Evolutionary conservation across 345 rosid species (phyloP), one percentile per base, ranked within the genome.

Genomic region (Mallotus nudiflorus): DNA sequence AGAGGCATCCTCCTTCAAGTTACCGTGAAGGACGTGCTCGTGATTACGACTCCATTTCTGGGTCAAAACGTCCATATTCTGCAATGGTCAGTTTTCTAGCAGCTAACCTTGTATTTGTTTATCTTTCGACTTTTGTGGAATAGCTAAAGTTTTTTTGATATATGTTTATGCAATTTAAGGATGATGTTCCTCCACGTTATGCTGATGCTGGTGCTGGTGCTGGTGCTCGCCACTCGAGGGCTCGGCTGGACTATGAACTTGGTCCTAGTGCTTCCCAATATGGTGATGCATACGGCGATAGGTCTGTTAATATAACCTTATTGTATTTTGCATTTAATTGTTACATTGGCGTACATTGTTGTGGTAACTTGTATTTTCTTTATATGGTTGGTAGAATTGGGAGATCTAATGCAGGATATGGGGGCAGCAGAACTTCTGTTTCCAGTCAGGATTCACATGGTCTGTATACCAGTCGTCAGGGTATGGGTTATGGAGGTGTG

Each of bases 41-140:
- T 79, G 98, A 87, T 74, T 95, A 92, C 81, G 98, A 89, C 57
- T 65, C 96, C 50, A 64, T 95, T 46, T 81, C 97, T 64, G 97
- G 97, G 59, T 88, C 98, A 67, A 95, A 95, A 81, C 90, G 98
- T 58, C 92, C 94, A 57, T 95, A 89, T 81, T 74, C 90, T 70
- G 82, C 89, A 19, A 48, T 95, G 96, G 99, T 92, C 33, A 73
- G 90, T 80, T 39, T 67, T 61, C 51, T n/a, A 71, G 28, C 59
- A 51, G 22, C 8, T 40, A n/a, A 6, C 18, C 10, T 42, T 31
- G 6, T 53, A 5, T 24, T 28, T 12, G 37, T 16, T 62, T n/a
- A n/a, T n/a, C n/a, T n/a, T 28, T 67, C 6, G 29, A 22, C 6
- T 4, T 33, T 14, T 24, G 16, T 49, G 18, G 22, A 46, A 20